Conservation (phyloP, 306 rosid genomes). For the Quercus cerris region DNA sequence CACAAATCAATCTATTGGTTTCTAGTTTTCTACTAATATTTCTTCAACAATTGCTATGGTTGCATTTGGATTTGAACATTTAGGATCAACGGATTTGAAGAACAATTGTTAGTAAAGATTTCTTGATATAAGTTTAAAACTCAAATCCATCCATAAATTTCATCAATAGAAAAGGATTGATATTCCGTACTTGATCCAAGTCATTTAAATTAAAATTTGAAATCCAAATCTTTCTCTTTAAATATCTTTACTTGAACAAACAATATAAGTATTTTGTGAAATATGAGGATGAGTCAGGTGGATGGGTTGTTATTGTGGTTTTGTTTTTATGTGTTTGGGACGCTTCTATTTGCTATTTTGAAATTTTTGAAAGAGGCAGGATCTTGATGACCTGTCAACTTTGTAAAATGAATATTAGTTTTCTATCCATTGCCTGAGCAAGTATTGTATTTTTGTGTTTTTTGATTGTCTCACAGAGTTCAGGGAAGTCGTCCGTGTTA, state of each 20-base stretch:
- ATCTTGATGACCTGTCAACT: neutral
- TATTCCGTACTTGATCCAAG: too few relatives aligned
- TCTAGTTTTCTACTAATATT: neutral
- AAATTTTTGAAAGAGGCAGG: neutral
- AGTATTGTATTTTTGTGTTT: conserved; percentile 6
- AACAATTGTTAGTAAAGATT: too few relatives aligned
- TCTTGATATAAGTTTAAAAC: too few relatives aligned
- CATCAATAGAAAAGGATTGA: too few relatives aligned
- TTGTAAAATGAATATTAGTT: neutral
- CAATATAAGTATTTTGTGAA: neutral
- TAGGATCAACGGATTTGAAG: too few relatives aligned
- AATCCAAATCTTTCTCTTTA: too few relatives aligned
- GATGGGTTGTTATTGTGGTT: neutral
- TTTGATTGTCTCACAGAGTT: conserved; percentile 54
- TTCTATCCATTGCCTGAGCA: neutral
- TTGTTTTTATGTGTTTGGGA: neutral
- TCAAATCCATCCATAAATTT: too few relatives aligned
- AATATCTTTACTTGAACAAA: too few relatives aligned
- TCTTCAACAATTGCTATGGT: neutral
- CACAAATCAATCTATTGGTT: neutral
- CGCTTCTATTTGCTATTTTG: neutral
- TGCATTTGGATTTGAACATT: too few relatives aligned
- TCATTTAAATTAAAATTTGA: too few relatives aligned
- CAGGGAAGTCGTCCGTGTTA: conserved; percentile 88
- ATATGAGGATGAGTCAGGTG: neutral